These are phyloP conservation scores for Paracorniculantispora psalliotae DNA, from an alignment of 2,329 filamentous ascomycete genomes.

Conservation along the genomic window DNA sequence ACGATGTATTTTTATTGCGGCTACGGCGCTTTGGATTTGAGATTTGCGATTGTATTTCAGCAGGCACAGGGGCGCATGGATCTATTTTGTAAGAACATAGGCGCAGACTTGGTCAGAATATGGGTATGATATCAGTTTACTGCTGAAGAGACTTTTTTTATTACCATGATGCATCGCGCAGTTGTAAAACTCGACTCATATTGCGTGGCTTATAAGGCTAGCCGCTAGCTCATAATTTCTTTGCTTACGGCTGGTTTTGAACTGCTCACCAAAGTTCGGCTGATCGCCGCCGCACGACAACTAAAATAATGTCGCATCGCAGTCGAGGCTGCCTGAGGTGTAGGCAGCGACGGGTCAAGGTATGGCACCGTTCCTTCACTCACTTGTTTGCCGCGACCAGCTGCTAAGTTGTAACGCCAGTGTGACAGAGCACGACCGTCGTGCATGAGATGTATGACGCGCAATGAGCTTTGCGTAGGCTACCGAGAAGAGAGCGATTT, in stretches of 20 bases:
- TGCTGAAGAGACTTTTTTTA: background rate
- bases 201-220: background rate
- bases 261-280: background rate
- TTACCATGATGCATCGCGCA: background rate
- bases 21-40: conserved; percentile 7
- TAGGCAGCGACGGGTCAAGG: conserved; percentile 27
- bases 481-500: conserved; percentile 34
- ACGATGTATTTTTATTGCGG: background rate
- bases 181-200: no score
- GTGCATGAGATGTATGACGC: conserved; percentile 33
- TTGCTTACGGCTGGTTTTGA: background rate
- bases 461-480: conserved; percentile 32
- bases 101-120: background rate
- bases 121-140: conserved; percentile 1
- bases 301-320: conserved; percentile 20
- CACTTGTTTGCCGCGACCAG: background rate
- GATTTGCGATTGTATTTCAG: background rate
- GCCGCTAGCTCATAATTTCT: background rate
- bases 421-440: conserved; percentile 32
- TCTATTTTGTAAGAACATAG: conserved; percentile 1
- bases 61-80: conserved; percentile 3
- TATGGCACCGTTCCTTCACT: background rate
- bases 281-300: background rate
- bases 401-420: background rate
- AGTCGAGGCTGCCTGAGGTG: conserved; percentile 31